Percentiles rank a stretch among this genome's conserved stretches.
Evolutionary conservation across 805 yeast genomes (phyloP).

Genomic region (Saturnispora halmiae): DNA sequence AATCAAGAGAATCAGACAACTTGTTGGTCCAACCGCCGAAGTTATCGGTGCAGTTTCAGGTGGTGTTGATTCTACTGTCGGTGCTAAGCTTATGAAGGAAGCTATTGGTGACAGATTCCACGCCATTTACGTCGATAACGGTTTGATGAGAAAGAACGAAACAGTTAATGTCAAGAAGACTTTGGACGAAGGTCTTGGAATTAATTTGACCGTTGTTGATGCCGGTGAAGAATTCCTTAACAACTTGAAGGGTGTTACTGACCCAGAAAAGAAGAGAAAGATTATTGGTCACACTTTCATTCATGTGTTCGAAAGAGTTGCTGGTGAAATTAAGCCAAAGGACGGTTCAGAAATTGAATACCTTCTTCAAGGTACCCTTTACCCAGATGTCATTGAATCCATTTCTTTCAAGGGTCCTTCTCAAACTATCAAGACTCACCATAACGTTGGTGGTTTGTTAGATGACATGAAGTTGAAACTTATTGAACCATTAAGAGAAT

Average conservation of each 20-base stretch:
- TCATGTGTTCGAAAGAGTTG: constrained; percentile 93
- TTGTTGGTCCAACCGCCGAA: constrained; percentile 96
- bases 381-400: constrained; percentile 98
- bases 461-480: constrained; percentile 98
- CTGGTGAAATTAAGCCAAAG: constrained; percentile 81
- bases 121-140: constrained; percentile 95
- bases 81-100: constrained; percentile 95
- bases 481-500: constrained; percentile 96
- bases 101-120: constrained; percentile 99
- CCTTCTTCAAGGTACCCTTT: constrained; percentile 91
- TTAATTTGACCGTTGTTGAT: constrained; percentile 88
- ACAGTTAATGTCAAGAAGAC: constrained; percentile 83
- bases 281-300: constrained; percentile 97
- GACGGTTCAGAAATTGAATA: constrained; percentile 87
- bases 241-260: constrained; percentile 87
- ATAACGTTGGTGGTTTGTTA: constrained; percentile 95
- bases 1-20: constrained; percentile 78
- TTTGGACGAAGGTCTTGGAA: constrained; percentile 86
- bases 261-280: constrained; percentile 98
- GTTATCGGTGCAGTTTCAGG: constrained; percentile 99
- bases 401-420: constrained; percentile 99
- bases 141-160: constrained; percentile 93
- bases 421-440: constrained; percentile 98
- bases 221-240: constrained; percentile 84
- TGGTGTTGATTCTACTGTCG: constrained; percentile 99